These are phyloP conservation scores for Tephrocybe rancida DNA, from an alignment of 768 basidiomycete species.

Conservation along the genomic window DNA sequence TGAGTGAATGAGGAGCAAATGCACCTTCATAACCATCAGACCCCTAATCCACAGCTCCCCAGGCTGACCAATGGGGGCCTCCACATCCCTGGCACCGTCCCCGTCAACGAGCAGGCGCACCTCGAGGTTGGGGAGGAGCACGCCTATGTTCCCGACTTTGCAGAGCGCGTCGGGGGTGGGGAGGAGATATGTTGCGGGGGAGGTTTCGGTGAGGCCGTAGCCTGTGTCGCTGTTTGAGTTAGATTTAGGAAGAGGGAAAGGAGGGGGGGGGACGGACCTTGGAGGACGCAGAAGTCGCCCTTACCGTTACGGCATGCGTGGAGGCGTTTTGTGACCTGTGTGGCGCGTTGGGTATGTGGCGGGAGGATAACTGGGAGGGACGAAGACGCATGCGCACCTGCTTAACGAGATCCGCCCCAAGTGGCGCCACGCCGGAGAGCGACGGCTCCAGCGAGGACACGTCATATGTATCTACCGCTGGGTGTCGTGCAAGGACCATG, in stretches of 20 bases:
- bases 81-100: slow-evolving; percentile 49
- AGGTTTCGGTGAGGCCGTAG: slow-evolving; percentile 84
- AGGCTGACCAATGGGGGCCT: slow-evolving; percentile 53
- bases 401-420: slow-evolving; percentile 63
- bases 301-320: slow-evolving; percentile 40
- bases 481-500: slow-evolving; percentile 70
- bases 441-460: slow-evolving; percentile 58
- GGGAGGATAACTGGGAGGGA: not conserved
- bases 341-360: not conserved
- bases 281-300: slow-evolving; percentile 41
- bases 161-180: slow-evolving; percentile 39
- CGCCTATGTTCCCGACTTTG: slow-evolving; percentile 69
- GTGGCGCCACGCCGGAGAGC: slow-evolving; percentile 80
- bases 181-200: slow-evolving; percentile 67
- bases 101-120: slow-evolving; percentile 70
- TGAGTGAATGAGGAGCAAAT: not conserved
- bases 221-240: slow-evolving; percentile 34
- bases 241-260: not conserved
- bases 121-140: slow-evolving; percentile 74
- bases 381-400: slow-evolving; percentile 32
- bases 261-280: slow-evolving; percentile 53
- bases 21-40: slow-evolving; percentile 77
- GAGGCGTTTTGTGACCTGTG: slow-evolving; percentile 41
- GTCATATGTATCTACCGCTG: slow-evolving; percentile 69
- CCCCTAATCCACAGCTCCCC: slow-evolving; percentile 88